Evolutionary conservation across 2,329 filamentous ascomycete species (phyloP).

Genomic region (Achaetomium macrosporum): DNA sequence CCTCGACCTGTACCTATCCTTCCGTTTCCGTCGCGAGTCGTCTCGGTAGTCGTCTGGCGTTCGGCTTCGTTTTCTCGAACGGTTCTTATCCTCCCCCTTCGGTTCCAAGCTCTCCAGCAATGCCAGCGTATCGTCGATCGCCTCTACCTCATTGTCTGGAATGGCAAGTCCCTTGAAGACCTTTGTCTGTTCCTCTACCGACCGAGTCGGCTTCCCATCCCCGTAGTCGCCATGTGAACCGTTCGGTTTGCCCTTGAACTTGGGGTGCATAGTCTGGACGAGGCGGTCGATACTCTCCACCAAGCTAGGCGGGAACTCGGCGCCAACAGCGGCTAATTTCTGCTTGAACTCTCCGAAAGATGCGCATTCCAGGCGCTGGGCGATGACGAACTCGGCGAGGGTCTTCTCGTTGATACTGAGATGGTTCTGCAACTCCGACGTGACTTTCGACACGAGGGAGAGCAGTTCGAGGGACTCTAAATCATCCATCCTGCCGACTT

Average conservation of each 20-base stretch:
- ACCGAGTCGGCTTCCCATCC: constrained; percentile 36
- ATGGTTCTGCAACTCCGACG: constrained; percentile 91
- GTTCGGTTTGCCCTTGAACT: constrained; percentile 57
- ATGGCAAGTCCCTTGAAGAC: constrained; percentile 89
- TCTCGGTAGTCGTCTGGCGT: constrained; percentile 24
- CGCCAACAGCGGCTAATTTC: constrained; percentile 68
- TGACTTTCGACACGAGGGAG: constrained; percentile 90
- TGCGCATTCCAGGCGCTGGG: constrained; percentile 72
- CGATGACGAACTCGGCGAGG: constrained; percentile 92
- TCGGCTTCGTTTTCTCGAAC: constrained; percentile 32
- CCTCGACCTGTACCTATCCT: constrained; percentile 32
- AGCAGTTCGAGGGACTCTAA: constrained; percentile 86
- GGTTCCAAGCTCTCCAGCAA: constrained; percentile 80
- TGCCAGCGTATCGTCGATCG: constrained; percentile 88
- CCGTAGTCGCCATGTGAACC: constrained; percentile 32
- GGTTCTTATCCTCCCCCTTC: constrained; percentile 40
- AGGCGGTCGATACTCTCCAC: constrained; percentile 88
- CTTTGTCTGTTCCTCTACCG: constrained; percentile 66
- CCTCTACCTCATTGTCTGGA: constrained; percentile 70
- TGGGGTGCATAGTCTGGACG: constrained; percentile 84
- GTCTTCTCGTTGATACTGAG: constrained; percentile 89
- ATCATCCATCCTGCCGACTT: constrained; percentile 65
- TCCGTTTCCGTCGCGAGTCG: constrained; percentile 43
- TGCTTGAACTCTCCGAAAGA: constrained; percentile 68
- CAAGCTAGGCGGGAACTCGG: constrained; percentile 78